Percentiles rank a stretch among this genome's conserved stretches.
Conservation (phyloP, 192 early-diverging fungal genomes). For the Tieghemiomyces parasiticus region DNA sequence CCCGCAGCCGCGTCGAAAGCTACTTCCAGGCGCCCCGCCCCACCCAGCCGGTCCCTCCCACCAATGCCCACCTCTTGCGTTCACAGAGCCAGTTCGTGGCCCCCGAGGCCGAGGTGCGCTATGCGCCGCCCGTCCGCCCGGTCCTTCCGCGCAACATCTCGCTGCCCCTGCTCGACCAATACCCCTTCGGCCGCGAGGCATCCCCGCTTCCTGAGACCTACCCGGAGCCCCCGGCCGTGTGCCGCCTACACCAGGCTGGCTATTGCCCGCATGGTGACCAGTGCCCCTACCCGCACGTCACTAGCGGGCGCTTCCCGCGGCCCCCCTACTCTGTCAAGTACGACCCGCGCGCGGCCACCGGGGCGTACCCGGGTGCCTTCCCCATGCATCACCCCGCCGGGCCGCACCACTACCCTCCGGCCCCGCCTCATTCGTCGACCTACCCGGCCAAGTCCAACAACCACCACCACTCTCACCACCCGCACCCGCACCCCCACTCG, state of each 20-base stretch:
- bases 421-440: background rate
- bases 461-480: constrained; percentile 13
- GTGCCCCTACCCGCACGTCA: constrained; percentile 32
- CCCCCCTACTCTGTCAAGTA: too few relatives aligned
- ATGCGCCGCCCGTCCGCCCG: background rate
- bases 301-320: too few relatives aligned
- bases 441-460: background rate
- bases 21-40: constrained; percentile 1
- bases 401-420: background rate
- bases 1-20: constrained; percentile 2
- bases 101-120: background rate
- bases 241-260: constrained; percentile 16
- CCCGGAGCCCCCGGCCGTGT: constrained; percentile 8
- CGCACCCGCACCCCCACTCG: constrained; percentile 22
- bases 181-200: background rate
- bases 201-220: too few relatives aligned
- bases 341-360: too few relatives aligned
- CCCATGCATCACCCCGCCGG: background rate
- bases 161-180: constrained; percentile 5
- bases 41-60: background rate
- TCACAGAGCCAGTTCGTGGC: constrained; percentile 3
- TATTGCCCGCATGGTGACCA: constrained; percentile 28
- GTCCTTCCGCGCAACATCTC: constrained; percentile 5
- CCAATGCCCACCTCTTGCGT: background rate
- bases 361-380: background rate